Evolutionary conservation across 2,329 filamentous ascomycete genomes (phyloP).

Genomic region (Metarhizium rileyi): DNA sequence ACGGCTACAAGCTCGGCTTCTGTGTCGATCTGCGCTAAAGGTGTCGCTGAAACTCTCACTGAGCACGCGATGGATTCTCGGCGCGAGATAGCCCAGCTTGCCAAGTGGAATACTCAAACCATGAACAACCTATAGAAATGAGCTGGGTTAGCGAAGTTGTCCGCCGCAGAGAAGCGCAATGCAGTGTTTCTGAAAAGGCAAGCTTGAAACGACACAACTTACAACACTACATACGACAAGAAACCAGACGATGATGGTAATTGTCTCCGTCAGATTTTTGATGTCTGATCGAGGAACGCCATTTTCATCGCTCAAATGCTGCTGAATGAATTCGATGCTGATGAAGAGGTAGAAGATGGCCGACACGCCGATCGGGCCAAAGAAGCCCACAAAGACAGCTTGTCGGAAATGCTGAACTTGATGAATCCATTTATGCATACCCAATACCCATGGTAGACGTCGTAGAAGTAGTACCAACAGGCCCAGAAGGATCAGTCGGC

Average conservation of each 20-base stretch:
- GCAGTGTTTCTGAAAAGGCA: no score
- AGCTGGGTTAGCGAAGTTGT: no score
- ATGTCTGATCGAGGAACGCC: constrained; percentile 57
- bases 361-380: constrained; percentile 84
- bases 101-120: constrained; percentile 73
- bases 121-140: constrained; percentile 54
- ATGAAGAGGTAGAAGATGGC: constrained; percentile 87
- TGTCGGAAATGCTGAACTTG: constrained; percentile 69
- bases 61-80: constrained; percentile 39
- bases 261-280: constrained; percentile 51
- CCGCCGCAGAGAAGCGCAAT: no score
- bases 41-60: constrained; percentile 13
- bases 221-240: constrained; percentile 74
- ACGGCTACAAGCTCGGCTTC: no score
- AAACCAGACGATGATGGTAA: constrained; percentile 77
- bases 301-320: constrained; percentile 41
- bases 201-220: no score
- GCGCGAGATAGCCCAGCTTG: constrained; percentile 54
- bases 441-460: constrained; percentile 66
- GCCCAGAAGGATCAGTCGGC: constrained; percentile 63
- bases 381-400: constrained; percentile 82
- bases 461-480: constrained; percentile 68
- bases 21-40: not conserved
- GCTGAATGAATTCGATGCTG: constrained; percentile 60
- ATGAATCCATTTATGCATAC: constrained; percentile 63